Evolutionary conservation across 2,329 filamentous ascomycete genomes (phyloP), one percentile per base, ranked within the genome.

Genomic region (Shiraia sp.): DNA sequence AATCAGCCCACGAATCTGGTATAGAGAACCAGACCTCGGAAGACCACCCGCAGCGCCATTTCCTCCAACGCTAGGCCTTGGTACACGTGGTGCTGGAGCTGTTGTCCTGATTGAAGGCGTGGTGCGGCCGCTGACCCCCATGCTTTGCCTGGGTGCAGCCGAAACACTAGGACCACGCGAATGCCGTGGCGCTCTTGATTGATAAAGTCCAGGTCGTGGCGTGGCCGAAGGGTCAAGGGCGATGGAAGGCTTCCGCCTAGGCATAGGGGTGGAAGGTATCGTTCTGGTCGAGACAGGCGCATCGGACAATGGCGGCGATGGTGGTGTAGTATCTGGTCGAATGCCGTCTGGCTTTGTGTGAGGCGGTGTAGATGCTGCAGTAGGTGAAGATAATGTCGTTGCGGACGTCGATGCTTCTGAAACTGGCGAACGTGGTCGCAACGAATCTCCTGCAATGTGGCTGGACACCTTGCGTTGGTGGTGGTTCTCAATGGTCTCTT

Each of bases 291-390:
- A 79, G 12, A 78, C 76, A 10, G 90, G 91, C 13, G 85, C 83
- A 61, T 97, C 93, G 2, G 92, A 97, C 72, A 95, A 86, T 25
- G 92, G 91, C 32, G 93, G 93, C 14, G 93, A 97, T 9, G 93
- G 93, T 26, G 93, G 92, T 32, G 93, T 95, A 19, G 85, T 81
- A 33, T 87, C 83, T 32, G 85, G 84, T 23, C 82, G 75, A 3
- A 80, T 76, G 9, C 77, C 76, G 22, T 80, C 78, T 26, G 79
- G 81, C 70, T 88, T 92, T 49, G 69, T 57, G 26, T 79, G 85
- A 10, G 90, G 90, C 22, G 92, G 91, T 0, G 91, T 96, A 5
- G 85, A 86, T 50, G 95, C 85, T 50, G 93, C 85, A 44, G 93
- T 86, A n/a, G 91, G 90, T 7, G 91, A 96, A 57, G 90, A 95